Conservation (phyloP, 768 basidiomycete genomes). For the Lactifluus volemus region DNA sequence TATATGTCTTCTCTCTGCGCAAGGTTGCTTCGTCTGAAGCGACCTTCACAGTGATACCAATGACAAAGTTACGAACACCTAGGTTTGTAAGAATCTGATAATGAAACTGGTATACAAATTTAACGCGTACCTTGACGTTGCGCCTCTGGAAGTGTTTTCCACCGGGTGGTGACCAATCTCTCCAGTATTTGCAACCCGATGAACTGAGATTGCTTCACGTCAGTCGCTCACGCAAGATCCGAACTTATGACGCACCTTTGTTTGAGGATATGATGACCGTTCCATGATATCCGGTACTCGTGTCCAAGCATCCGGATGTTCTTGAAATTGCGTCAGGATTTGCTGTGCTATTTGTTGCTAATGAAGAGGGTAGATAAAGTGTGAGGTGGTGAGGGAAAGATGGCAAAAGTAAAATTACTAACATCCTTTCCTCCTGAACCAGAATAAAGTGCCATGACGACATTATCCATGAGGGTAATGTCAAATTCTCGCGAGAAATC, state of each 20-base stretch:
- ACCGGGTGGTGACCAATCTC: constrained; percentile 87
- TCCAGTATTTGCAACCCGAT: constrained; percentile 96
- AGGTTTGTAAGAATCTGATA: constrained; percentile 15
- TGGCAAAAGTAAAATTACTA: constrained; percentile 22
- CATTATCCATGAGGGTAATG: constrained; percentile 85
- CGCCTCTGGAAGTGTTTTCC: constrained; percentile 92
- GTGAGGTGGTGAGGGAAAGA: constrained; percentile 4
- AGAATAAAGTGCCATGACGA: constrained; percentile 87
- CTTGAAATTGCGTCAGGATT: constrained; percentile 91
- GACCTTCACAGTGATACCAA: constrained; percentile 85
- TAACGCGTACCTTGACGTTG: constrained; percentile 70
- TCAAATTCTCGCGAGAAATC: constrained; percentile 94
- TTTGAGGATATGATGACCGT: constrained; percentile 72
- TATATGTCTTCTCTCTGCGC: constrained; percentile 86
- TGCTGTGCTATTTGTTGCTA: constrained; percentile 96
- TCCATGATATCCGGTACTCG: constrained; percentile 92
- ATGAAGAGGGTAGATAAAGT: constrained; percentile 1
- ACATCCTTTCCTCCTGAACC: constrained; percentile 74
- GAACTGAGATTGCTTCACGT: constrained; percentile 25
- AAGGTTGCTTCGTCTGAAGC: constrained; percentile 84
- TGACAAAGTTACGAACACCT: constrained; percentile 97
- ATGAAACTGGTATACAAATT: background rate
- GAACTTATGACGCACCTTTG: constrained; percentile 45
- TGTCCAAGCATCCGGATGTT: constrained; percentile 95
- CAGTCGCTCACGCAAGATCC: background rate